Percentiles rank a stretch among this genome's conserved stretches.
These are phyloP conservation scores for Akanthomyces dipterigenus DNA, from an alignment of 2,329 filamentous ascomycete genomes.

Conservation along the genomic window DNA sequence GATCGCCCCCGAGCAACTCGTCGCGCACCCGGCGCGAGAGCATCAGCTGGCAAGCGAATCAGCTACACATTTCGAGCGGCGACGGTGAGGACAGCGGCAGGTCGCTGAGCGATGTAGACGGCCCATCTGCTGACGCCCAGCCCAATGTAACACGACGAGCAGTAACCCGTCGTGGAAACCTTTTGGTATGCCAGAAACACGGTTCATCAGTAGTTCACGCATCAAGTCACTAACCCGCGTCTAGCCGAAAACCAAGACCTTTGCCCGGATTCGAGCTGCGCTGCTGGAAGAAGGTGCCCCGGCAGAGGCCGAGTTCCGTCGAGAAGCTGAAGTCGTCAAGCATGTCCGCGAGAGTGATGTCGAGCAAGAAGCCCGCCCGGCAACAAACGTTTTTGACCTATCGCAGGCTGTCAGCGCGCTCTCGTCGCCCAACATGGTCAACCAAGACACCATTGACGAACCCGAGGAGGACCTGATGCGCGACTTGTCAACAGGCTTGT, in stretches of 20 bases:
- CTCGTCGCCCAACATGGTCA: constrained; percentile 63
- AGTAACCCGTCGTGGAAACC: constrained; percentile 81
- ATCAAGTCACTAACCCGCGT: background rate
- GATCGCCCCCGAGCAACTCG: constrained; percentile 60
- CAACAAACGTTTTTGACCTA: constrained; percentile 34
- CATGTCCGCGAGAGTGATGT: constrained; percentile 89
- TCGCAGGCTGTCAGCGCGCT: constrained; percentile 50
- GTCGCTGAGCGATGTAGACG: constrained; percentile 42
- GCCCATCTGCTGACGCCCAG: constrained; percentile 48
- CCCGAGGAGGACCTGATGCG: constrained; percentile 65
- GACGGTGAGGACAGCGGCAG: constrained; percentile 58
- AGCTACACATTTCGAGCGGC: constrained; percentile 73
- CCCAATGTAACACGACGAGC: constrained; percentile 73
- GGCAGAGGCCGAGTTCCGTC: constrained; percentile 78
- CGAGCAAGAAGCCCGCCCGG: constrained; percentile 44
- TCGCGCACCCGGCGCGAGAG: constrained; percentile 68
- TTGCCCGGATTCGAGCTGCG: constrained; percentile 85
- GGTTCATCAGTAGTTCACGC: background rate
- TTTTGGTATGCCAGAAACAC: constrained; percentile 56
- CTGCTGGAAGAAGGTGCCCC: constrained; percentile 83
- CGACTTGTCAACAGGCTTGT: constrained; percentile 41
- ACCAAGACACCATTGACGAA: constrained; percentile 60
- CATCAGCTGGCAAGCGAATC: constrained; percentile 83
- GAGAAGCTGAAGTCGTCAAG: constrained; percentile 91
- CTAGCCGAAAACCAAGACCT: constrained; percentile 92